A percentile compares a stretch with the other conserved stretches of the same genome.
phyloP scores from a whole-genome alignment of 192 early-diverging fungal species.

The Rhizophagus prolifer region DNA sequence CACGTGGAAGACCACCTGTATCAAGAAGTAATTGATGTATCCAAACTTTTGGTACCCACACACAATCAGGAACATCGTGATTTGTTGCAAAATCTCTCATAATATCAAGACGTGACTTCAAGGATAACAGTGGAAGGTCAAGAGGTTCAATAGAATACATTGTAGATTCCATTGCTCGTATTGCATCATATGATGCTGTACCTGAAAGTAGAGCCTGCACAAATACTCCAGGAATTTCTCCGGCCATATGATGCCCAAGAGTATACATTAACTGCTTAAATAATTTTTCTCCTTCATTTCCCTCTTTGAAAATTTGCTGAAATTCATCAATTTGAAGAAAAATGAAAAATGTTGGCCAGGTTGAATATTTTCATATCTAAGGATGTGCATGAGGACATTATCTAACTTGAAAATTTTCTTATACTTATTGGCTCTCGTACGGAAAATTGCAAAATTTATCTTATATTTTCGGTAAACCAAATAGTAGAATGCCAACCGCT shows the following conservation, averaged over 20 bases:
- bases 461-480: too few species aligned
- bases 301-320: neutral
- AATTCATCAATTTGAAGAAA: slow-evolving; percentile 14
- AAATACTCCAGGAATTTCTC: neutral
- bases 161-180: slow-evolving; percentile 3
- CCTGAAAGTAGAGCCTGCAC: slow-evolving; percentile 7
- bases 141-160: slow-evolving; percentile 13
- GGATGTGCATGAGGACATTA: too few species aligned
- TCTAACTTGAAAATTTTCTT: too few species aligned
- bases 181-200: neutral
- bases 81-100: slow-evolving; percentile 9
- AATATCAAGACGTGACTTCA: neutral
- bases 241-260: neutral
- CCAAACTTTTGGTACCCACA: neutral
- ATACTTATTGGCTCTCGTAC: too few species aligned
- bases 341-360: neutral
- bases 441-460: neutral
- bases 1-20: too few species aligned
- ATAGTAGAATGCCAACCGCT: neutral
- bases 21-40: too few species aligned
- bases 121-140: neutral
- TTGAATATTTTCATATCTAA: neutral
- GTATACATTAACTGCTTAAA: neutral
- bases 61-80: neutral
- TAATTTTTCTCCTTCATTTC: neutral